Evolutionary conservation across 345 rosid species (phyloP), one percentile per base, ranked within the genome.

Genomic region (Cardamine chenopodiifolia): DNA sequence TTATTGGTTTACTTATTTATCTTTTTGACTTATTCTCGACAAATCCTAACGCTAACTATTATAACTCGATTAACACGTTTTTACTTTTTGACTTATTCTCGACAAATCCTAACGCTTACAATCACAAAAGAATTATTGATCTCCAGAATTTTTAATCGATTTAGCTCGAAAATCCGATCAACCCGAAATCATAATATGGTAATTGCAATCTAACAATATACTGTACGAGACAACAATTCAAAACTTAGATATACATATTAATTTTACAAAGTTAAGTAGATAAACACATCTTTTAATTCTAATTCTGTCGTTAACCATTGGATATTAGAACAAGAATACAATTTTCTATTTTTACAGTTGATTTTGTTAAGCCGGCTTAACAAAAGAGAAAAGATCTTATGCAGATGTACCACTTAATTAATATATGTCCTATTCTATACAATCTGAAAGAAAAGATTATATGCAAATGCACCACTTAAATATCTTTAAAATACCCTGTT

Each of bases 11-110:
- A 42, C 52, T 53, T 44, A 22, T 53, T 47, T 14, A 12, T 75
- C 63, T 52, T 75, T 58, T 45, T 61, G 57, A 61, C 55, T 49
- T 60, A 15, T 39, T 50, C 2, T 11, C 54, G 20, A 26, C 15
- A 8, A 39, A 49, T 58, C 32, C 45, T 37, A 67, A 53, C 48
- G 74, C 69, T 75, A 59, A 75, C 62, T 66, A 34, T 60, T 58
- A 48, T 74, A 56, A 55, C 31, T 45, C 71, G 40, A 66, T 7
- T 25, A 17, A 57, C 65, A 57, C 66, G 78, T 66, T 47, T 48
- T 25, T 35, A 35, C 66, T n/a, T 47, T 65, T 25, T 56, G 26
- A n/a, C n/a, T n/a, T n/a, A n/a, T n/a, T n/a, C n/a, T n/a, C n/a
- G n/a, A n/a, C n/a, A n/a, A n/a, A n/a, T n/a, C n/a, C n/a, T n/a